Base-by-base conservation (phyloP, 805 yeast genomes). In the Teunomyces barrocoloradensis region DNA sequence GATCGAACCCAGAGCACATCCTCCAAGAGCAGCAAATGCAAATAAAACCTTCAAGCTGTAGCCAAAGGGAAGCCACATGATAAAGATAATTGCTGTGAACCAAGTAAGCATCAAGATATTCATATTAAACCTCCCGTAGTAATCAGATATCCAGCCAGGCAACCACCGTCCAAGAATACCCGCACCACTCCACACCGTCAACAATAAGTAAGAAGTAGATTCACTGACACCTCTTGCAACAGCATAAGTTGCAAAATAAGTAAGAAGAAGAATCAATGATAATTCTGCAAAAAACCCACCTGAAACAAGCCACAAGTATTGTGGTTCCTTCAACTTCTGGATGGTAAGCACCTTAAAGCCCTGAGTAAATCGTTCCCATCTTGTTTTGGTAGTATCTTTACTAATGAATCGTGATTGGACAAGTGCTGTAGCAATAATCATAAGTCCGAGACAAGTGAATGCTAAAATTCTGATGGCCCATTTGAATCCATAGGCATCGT, bases 401-500 rank as follows among this genome's bases (percentile, higher is more conserved):
- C 20, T 35, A 21, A 18, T 20, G 13, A 66, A 45, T 45, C 74
- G 53, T 46, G 61, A 69, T 33, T 60, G 61, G 13, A 65, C 65
- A 7, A 71, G 52, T 5, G 54, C 21, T 1, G 65, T 60, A 6
- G 71, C 55, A 15, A 53, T 27, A 5, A 49, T 12, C 61, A 59
- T 59, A 20, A 64, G 60, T 5, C 57, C 64, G 5, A 65, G 54
- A 42, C 67, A 57, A n/a, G 64, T 52, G 43, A 68, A 68, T 6
- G 64, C 74, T 42, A 82, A 59, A 5, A 76, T 68, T 32, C 88
- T 50, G 32, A 58, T 52, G 18, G 57, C 59, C 62, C 62, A 58
- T 2, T 43, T 49, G 42, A 50, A 58, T 2, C 62, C 62, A 21
- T 53, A 56, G 7, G 53, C 40, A 12, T 44, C 44, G 36, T 56